These are phyloP conservation scores for Ustilago trichophora DNA, from an alignment of 1,284 basidiomycete genomes.

Conservation along the genomic window DNA sequence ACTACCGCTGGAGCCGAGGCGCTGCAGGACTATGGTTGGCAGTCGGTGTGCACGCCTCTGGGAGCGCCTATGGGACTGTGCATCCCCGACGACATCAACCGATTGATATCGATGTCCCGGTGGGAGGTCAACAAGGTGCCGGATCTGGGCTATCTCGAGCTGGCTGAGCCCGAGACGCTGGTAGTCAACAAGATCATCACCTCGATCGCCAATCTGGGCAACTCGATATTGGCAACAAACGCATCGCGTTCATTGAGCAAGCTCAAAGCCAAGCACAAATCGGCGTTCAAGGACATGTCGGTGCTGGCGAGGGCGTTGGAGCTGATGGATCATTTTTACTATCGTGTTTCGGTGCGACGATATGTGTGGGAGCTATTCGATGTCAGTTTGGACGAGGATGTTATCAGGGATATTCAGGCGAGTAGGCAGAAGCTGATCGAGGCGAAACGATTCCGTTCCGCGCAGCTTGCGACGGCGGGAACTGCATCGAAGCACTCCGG, in stretches of 20 bases:
- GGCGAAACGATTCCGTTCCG: constrained; percentile 13
- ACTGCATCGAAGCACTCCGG: no score
- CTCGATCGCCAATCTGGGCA: constrained; percentile 90
- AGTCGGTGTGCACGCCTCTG: constrained; percentile 79
- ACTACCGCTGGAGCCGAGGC: constrained; percentile 81
- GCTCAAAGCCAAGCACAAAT: constrained; percentile 70
- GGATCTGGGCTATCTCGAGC: constrained; percentile 31
- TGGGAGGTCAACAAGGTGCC: constrained; percentile 71
- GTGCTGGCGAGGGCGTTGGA: constrained; percentile 56
- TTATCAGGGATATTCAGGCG: constrained; percentile 18
- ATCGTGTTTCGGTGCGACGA: constrained; percentile 78
- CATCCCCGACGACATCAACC: constrained; percentile 81
- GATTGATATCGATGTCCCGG: constrained; percentile 82
- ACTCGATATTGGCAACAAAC: constrained; percentile 83
- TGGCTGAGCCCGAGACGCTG: constrained; percentile 70
- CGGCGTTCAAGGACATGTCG: constrained; percentile 45
- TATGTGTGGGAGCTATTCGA: constrained; percentile 94
- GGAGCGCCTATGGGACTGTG: constrained; percentile 88
- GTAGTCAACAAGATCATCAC: constrained; percentile 86
- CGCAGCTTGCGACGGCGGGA: no score
- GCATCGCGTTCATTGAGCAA: constrained; percentile 54
- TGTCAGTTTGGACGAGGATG: constrained; percentile 55
- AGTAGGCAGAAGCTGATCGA: constrained; percentile 33
- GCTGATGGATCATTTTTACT: constrained; percentile 73
- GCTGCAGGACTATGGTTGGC: constrained; percentile 88